Percentiles rank a stretch among this genome's conserved stretches.
phyloP scores from a whole-genome alignment of 2,329 filamentous ascomycete genomes.

The Didymella pinodella region DNA sequence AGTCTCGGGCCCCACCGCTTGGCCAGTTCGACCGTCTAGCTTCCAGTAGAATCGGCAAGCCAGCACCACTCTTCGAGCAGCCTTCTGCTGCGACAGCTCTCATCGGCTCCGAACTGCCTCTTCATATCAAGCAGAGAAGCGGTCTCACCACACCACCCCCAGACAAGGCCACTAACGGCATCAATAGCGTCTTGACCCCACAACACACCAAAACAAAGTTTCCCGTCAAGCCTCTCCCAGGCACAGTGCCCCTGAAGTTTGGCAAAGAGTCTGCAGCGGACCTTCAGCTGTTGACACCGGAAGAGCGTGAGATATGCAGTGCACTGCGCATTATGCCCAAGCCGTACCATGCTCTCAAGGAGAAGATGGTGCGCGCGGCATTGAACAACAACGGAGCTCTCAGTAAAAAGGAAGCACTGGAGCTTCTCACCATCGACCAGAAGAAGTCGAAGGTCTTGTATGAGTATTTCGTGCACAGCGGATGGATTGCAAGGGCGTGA shows the following conservation, averaged over 20 bases:
- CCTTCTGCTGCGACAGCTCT: conserved; percentile 78
- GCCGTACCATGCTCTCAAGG: conserved; percentile 93
- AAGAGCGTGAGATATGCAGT: conserved; percentile 87
- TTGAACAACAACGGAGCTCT: conserved; percentile 85
- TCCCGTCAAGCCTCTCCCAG: conserved; percentile 65
- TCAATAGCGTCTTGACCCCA: conserved; percentile 50
- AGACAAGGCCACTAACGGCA: conserved; percentile 53
- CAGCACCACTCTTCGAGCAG: conserved; percentile 69
- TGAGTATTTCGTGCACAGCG: conserved; percentile 92
- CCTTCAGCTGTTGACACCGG: conserved; percentile 81
- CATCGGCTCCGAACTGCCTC: conserved; percentile 78
- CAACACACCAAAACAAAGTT: conserved; percentile 58
- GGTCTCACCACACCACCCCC: conserved; percentile 53
- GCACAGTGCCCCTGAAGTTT: conserved; percentile 70
- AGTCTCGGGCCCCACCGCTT: conserved; percentile 71
- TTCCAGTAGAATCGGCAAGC: conserved; percentile 72
- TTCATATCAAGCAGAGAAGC: conserved; percentile 60
- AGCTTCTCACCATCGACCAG: conserved; percentile 82
- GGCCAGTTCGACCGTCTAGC: conserved; percentile 87
- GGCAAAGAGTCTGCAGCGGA: conserved; percentile 81
- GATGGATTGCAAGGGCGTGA: conserved; percentile 87
- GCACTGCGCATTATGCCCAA: conserved; percentile 87
- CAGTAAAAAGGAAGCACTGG: conserved; percentile 92
- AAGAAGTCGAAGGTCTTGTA: conserved; percentile 87
- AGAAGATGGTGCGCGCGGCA: conserved; percentile 88